phyloP scores from a whole-genome alignment of 202 grass and related monocot species.

The Saccharum hybrid region DNA sequence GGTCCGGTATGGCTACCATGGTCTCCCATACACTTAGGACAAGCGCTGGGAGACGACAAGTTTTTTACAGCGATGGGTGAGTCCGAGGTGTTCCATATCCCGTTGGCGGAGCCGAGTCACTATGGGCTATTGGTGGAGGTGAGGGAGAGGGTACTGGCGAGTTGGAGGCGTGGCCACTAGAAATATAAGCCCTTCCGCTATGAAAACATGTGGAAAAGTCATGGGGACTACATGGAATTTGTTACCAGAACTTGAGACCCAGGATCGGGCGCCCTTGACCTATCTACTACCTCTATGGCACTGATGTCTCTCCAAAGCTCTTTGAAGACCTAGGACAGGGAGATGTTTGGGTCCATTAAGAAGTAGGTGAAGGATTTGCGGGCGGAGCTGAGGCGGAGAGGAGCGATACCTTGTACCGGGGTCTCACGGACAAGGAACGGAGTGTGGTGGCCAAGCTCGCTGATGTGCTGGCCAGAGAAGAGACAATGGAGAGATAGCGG shows the following conservation, averaged over 20 bases:
- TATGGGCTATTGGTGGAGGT: neutral
- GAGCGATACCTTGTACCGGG: neutral
- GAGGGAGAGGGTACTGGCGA: neutral
- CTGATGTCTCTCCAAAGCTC: neutral
- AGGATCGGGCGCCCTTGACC: too few relatives aligned
- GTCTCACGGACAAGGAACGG: neutral
- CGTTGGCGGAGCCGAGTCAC: neutral
- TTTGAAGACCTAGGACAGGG: neutral
- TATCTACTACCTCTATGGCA: neutral
- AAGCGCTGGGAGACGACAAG: neutral
- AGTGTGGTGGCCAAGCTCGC: rapidly evolving
- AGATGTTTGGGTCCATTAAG: neutral
- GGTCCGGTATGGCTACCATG: too few relatives aligned
- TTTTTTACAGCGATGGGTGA: neutral
- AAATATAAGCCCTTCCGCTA: neutral
- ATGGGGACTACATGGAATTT: neutral
- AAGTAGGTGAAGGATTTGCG: neutral
- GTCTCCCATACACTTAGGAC: neutral
- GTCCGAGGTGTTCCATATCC: rapidly evolving
- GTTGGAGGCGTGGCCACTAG: rapidly evolving
- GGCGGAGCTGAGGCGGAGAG: rapidly evolving
- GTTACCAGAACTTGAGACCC: neutral
- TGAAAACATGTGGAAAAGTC: neutral
- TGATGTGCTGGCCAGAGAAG: neutral
- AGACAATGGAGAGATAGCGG: neutral